These are phyloP conservation scores for Aureobasidium uvarum DNA, from an alignment of 2,329 filamentous ascomycete genomes.

Conservation along the genomic window DNA sequence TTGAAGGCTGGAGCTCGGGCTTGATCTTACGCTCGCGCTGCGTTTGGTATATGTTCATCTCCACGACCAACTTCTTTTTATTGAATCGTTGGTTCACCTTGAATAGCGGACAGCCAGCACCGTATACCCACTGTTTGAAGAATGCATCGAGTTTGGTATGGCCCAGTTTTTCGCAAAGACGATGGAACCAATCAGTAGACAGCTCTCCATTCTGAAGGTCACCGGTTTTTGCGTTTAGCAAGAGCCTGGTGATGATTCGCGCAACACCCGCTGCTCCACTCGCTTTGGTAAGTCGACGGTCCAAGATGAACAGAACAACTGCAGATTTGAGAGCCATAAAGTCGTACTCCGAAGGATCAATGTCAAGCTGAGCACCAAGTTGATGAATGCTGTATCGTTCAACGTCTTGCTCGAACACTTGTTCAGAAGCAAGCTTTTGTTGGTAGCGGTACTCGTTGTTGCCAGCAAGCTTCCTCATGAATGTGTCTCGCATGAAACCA, in stretches of 20 bases:
- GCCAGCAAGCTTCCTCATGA: constrained; percentile 85
- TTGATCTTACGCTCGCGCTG: constrained; percentile 59
- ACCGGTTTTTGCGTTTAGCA: constrained; percentile 81
- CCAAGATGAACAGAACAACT: constrained; percentile 87
- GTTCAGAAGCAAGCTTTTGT: constrained; percentile 80
- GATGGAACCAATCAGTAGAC: constrained; percentile 73
- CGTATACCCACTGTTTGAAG: constrained; percentile 89
- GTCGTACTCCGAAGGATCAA: constrained; percentile 82
- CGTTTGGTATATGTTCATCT: constrained; percentile 81
- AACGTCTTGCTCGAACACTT: constrained; percentile 75
- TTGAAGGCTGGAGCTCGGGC: constrained; percentile 63
- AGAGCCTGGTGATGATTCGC: constrained; percentile 79
- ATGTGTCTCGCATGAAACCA: constrained; percentile 92
- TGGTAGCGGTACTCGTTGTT: constrained; percentile 94
- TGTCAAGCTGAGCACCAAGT: constrained; percentile 71
- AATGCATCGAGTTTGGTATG: constrained; percentile 85
- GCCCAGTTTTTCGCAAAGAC: constrained; percentile 81
- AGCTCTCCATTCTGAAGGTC: constrained; percentile 69
- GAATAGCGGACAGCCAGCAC: constrained; percentile 85
- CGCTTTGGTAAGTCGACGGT: constrained; percentile 84
- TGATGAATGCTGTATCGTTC: constrained; percentile 78
- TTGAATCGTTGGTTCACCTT: constrained; percentile 88
- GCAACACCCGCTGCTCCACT: constrained; percentile 80
- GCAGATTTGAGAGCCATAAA: constrained; percentile 91
- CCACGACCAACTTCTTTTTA: constrained; percentile 93